A percentile compares a stretch with the other conserved stretches of the same genome.
phyloP scores from a whole-genome alignment of 768 basidiomycete species.

The Leucocoprinus birnbaumii region DNA sequence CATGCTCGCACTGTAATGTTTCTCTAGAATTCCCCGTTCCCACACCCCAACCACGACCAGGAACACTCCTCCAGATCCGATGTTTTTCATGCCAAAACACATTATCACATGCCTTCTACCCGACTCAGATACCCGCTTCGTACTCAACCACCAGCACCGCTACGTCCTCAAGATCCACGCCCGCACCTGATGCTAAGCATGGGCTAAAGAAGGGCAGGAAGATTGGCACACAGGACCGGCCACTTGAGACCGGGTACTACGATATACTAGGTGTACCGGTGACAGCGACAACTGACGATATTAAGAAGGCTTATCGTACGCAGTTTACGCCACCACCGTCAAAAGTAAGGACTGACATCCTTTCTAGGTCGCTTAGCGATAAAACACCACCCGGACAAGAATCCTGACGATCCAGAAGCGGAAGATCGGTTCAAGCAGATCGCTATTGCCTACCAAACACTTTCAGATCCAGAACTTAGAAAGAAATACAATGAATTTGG shows the following conservation, averaged over 20 bases:
- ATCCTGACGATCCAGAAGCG: conserved; percentile 80
- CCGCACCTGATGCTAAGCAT: conserved; percentile 18
- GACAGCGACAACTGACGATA: conserved; percentile 75
- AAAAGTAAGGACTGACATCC: neutral
- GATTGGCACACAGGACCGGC: conserved; percentile 86
- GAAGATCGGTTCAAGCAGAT: conserved; percentile 91
- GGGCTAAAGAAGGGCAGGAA: conserved; percentile 56
- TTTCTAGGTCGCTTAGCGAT: conserved; percentile 74
- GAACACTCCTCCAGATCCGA: conserved; percentile 60
- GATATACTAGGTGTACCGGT: conserved; percentile 77
- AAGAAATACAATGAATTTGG: conserved; percentile 93
- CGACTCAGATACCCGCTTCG: conserved; percentile 47
- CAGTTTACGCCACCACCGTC: conserved; percentile 14
- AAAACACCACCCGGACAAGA: conserved; percentile 92
- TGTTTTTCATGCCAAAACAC: conserved; percentile 68
- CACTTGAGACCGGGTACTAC: conserved; percentile 89
- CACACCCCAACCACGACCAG: conserved; percentile 47
- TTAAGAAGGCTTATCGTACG: conserved; percentile 90
- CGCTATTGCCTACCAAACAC: conserved; percentile 85
- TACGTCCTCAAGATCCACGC: conserved; percentile 7
- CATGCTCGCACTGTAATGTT: conserved; percentile 54
- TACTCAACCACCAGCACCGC: conserved; percentile 13
- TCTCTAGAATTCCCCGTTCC: conserved; percentile 72
- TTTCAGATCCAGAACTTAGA: conserved; percentile 73
- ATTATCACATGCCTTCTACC: conserved; percentile 65